A percentile compares a stretch with the other conserved stretches of the same genome.
These are phyloP conservation scores for Beauveria australis DNA, from an alignment of 2,329 filamentous ascomycete genomes.

Conservation along the genomic window DNA sequence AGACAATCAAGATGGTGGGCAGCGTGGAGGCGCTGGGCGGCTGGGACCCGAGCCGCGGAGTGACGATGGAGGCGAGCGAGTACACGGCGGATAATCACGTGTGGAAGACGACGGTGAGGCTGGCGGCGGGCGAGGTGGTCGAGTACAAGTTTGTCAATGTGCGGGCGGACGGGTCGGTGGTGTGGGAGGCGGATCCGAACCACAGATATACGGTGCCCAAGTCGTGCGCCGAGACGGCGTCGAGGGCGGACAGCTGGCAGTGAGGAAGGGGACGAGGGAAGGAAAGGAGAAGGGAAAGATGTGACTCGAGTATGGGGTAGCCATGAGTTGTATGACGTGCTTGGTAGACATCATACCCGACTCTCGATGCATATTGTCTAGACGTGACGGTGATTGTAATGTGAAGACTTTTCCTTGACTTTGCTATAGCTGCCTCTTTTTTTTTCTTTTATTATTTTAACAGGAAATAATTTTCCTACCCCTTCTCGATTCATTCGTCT, in stretches of 20 bases:
- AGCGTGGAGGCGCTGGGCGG: constrained; percentile 49
- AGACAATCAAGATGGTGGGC: constrained; percentile 59
- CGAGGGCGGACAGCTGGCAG: constrained; percentile 24
- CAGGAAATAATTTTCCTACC: too few relatives aligned
- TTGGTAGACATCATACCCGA: too few relatives aligned
- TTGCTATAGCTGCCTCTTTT: too few relatives aligned
- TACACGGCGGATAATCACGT: constrained; percentile 54
- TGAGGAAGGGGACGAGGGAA: neutral
- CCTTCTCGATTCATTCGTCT: too few relatives aligned
- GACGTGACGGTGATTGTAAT: too few relatives aligned
- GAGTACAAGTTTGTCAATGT: constrained; percentile 64
- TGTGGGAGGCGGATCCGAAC: constrained; percentile 58
- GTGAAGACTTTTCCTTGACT: too few relatives aligned
- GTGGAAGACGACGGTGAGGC: constrained; percentile 49
- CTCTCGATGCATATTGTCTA: too few relatives aligned
- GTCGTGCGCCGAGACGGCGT: constrained; percentile 21
- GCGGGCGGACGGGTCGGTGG: constrained; percentile 41
- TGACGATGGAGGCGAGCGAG: constrained; percentile 47
- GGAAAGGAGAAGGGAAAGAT: neutral
- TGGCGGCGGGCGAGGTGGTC: constrained; percentile 48
- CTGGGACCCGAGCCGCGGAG: constrained; percentile 49
- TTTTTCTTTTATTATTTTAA: too few relatives aligned
- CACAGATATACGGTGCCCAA: constrained; percentile 27
- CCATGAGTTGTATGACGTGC: too few relatives aligned
- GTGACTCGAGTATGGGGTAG: neutral